Evolutionary conservation across 129 eudicot genomes (phyloP).

Genomic region (Sambucus nigra): DNA sequence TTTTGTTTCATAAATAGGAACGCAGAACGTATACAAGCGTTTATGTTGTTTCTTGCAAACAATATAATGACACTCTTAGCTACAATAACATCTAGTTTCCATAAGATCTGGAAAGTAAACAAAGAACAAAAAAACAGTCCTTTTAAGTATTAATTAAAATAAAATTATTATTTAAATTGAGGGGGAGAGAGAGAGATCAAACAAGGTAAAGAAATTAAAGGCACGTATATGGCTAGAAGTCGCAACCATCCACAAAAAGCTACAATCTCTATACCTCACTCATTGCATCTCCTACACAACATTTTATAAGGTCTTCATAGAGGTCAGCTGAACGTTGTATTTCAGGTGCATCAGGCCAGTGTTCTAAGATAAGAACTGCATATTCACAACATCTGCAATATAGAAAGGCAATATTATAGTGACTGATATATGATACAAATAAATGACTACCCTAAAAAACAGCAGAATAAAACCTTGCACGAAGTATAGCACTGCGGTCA

Average conservation of each 20-base stretch:
- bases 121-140: too few species aligned
- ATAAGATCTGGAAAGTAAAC: too few species aligned
- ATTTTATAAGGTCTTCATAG: constrained; percentile 84
- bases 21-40: too few species aligned
- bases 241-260: constrained; percentile 2
- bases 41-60: too few species aligned
- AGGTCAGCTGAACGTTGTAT: constrained; percentile 92
- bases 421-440: not conserved
- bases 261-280: constrained; percentile 53
- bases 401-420: constrained; percentile 2
- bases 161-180: too few species aligned
- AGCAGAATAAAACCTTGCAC: constrained; percentile 58
- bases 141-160: not conserved
- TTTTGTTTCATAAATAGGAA: too few species aligned
- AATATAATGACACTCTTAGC: too few species aligned
- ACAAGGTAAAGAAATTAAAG: too few species aligned
- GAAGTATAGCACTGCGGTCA: constrained; percentile 84
- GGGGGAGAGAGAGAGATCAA: too few species aligned
- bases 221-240: not conserved
- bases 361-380: constrained; percentile 79
- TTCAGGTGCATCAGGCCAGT: constrained; percentile 99
- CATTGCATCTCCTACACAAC: constrained; percentile 96
- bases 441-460: not conserved
- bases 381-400: constrained; percentile 81
- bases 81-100: too few species aligned